Evolutionary conservation across 1,139 yeast species (phyloP), one percentile per base, ranked within the genome.

Genomic region (Nakaseomyces glabratus): DNA sequence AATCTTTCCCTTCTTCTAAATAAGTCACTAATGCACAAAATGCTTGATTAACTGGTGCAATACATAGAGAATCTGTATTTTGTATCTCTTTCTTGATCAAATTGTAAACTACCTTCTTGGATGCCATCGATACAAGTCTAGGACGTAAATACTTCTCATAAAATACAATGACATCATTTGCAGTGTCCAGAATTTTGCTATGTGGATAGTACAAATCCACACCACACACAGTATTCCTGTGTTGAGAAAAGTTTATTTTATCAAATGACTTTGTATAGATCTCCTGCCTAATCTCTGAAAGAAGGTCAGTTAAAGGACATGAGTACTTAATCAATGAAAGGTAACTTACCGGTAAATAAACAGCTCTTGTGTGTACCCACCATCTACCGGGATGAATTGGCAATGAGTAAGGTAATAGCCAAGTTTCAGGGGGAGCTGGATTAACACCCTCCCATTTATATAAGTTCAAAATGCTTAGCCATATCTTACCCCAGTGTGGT

Each of bases 321-420:
- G 67, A 64, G 11, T 69, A 66, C 37, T 63, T 60, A 25, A 71
- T 68, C 33, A 85, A 66, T 14, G 82, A 73, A 9, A 90, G 58
- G 54, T 88, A 90, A 11, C 96, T 93, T 51, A 88, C 65, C 0
- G 97, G 93, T 30, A 84, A 61, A 51, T 88, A 90, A 21, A 93
- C 85, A 1, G 93, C 95, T 39, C 99, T 65, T 0, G 96, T 90
- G 53, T 93, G 99, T 19, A 90, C 96, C 99, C 99, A 93, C 98
- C 97, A 93, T 53, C 85, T 71, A 19, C 90, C 94, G 1, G 99
- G 98, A 55, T 90, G 98, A 26, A 86, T 66, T 0, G 95, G 94
- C 2, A 79, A 49, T 34, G 68, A 55, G 44, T 85, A 82, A 1
- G 98, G 99, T 32, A 90, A 60, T 45, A 81, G 62, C 93, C 95